These are phyloP conservation scores for Limonium bicolor DNA, from an alignment of 148 eudicot species.

Conservation along the genomic window DNA sequence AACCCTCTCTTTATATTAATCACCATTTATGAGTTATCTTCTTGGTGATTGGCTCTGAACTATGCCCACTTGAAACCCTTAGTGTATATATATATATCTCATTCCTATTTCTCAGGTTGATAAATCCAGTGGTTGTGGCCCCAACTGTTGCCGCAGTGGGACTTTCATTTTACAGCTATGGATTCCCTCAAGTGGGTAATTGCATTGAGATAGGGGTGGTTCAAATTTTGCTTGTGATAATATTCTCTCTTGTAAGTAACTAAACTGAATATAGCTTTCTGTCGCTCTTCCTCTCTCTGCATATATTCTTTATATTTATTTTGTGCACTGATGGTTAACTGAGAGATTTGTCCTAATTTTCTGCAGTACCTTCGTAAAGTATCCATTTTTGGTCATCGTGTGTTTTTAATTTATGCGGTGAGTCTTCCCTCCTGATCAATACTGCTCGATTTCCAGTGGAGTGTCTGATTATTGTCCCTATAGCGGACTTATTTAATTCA, in stretches of 20 bases:
- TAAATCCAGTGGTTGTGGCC: slow-evolving; percentile 95
- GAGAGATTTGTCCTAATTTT: slow-evolving; percentile 5
- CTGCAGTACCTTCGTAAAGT: slow-evolving; percentile 94
- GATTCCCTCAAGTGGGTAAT: slow-evolving; percentile 82
- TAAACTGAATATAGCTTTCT: slow-evolving; percentile 1
- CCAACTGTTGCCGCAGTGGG: slow-evolving; percentile 99
- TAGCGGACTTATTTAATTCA: no score
- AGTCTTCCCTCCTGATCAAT: slow-evolving; percentile 21
- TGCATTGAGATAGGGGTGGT: slow-evolving; percentile 90
- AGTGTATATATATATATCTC: slow-evolving; percentile 1
- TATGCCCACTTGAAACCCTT: no score
- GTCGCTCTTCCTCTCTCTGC: neutral
- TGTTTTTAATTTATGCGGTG: slow-evolving; percentile 93
- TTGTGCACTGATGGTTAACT: neutral
- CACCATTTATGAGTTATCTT: no score
- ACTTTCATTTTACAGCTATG: slow-evolving; percentile 92
- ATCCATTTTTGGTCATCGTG: slow-evolving; percentile 82
- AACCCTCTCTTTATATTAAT: no score
- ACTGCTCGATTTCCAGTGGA: no score
- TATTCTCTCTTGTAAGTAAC: slow-evolving; percentile 87
- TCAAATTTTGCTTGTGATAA: slow-evolving; percentile 74
- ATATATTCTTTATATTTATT: slow-evolving; percentile 2
- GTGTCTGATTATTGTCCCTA: no score
- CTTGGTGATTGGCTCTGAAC: no score
- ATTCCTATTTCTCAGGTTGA: slow-evolving; percentile 35